phyloP scores from a whole-genome alignment of 495 filamentous ascomycete genomes.

The Hyaloscypha variabilis region DNA sequence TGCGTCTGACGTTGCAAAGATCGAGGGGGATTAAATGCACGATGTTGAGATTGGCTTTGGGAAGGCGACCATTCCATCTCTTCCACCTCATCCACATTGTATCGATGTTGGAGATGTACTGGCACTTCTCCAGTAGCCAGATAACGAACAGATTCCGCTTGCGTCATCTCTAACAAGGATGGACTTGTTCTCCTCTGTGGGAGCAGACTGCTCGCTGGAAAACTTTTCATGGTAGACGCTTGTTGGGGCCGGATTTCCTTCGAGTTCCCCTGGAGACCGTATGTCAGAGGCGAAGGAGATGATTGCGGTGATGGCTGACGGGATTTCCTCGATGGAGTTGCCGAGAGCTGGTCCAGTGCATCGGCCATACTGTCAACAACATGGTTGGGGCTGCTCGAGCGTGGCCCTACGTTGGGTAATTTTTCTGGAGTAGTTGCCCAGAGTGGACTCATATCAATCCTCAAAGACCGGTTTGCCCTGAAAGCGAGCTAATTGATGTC shows the following conservation, averaged over 20 bases:
- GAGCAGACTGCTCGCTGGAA: not conserved
- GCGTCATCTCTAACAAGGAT: not conserved
- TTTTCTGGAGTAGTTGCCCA: constrained; percentile 44
- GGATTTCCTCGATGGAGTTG: constrained; percentile 42
- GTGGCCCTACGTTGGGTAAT: constrained; percentile 12
- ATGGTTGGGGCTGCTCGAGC: constrained; percentile 11
- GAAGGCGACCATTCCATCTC: constrained; percentile 88
- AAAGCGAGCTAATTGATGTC: constrained; percentile 43
- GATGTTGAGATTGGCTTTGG: constrained; percentile 49
- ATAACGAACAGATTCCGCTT: constrained; percentile 21
- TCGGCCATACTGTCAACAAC: constrained; percentile 25
- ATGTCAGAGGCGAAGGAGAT: not conserved
- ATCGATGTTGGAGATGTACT: not conserved
- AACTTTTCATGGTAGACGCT: not conserved
- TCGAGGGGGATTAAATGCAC: constrained; percentile 46
- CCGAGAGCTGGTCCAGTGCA: constrained; percentile 28
- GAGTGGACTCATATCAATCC: constrained; percentile 57
- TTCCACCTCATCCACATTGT: constrained; percentile 43
- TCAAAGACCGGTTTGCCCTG: constrained; percentile 52
- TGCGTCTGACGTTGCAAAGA: constrained; percentile 45
- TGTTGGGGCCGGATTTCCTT: not conserved
- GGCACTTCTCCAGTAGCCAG: constrained; percentile 28
- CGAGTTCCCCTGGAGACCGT: not conserved
- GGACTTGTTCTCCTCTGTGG: constrained; percentile 13
- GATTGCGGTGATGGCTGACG: constrained; percentile 30